Evolutionary conservation across 2,329 filamentous ascomycete genomes (phyloP), one percentile per base, ranked within the genome.

Genomic region (Chaetomiaceae sp.): DNA sequence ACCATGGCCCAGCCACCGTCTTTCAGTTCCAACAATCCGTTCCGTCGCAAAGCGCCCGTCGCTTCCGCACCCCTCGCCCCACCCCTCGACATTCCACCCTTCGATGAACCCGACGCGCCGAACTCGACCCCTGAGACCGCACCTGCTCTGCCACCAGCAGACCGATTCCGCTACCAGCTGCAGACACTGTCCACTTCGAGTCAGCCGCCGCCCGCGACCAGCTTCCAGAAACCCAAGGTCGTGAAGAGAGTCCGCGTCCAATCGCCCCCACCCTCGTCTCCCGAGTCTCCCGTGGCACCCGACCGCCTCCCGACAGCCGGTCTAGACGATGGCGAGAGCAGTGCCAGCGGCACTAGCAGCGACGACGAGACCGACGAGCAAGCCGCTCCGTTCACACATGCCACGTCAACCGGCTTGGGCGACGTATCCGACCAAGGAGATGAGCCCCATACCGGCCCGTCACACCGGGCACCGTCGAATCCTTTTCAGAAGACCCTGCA

Each of bases 181-280:
- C 63, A 58, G 53, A 62, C 58, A 50, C 65, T 60, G 49, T 62
- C 55, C 44, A 67, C 60, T 47, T 63, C 67, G 19, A 57, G 57
- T 37, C 63, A 64, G 20, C 61, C 64, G 38, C 63, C 69, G 50
- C 66, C 62, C 25, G 63, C 54, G 33, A 66, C 62, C 57, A 71
- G 60, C 30, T 66, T 65, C 50, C 62, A 63, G 58, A 75, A 68
- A 57, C 64, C 66, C 35, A 87, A 77, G 71, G 72, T 80, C 34
- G 73, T 78, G 53, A 86, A 86, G 68, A 85, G 80, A 61, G 84
- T 87, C 54, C 80, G 83, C 61, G 78, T 85, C 8, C 75, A 83
- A 62, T 83, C 81, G 37, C 82, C 82, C 45, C 81, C 80, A 52
- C 80, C 81, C 3, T 75, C 77, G n/a, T 77, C 77, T 12, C 76